Conservation (phyloP, 805 yeast species). For the Nakazawaea siamensis region DNA sequence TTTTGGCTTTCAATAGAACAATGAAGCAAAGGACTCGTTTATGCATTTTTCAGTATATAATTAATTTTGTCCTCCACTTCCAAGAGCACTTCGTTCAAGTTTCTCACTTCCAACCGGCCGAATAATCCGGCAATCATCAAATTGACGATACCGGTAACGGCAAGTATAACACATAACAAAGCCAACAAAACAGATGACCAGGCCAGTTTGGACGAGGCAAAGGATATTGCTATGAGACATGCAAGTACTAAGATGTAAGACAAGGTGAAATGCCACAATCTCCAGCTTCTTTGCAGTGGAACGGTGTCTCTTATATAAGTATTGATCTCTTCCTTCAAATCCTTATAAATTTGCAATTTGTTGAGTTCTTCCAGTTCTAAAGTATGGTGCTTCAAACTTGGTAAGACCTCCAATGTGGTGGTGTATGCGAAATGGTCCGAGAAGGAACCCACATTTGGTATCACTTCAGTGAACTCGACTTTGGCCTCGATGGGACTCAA, state of each 20-base stretch:
- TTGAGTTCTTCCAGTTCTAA: constrained; percentile 8
- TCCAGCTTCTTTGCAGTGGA: constrained; percentile 53
- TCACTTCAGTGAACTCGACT: constrained; percentile 65
- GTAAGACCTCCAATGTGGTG: constrained; percentile 29
- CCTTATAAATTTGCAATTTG: constrained; percentile 32
- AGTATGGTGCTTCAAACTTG: constrained; percentile 7
- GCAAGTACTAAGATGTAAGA: constrained; percentile 48
- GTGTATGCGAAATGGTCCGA: constrained; percentile 91
- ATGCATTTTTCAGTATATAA: no score
- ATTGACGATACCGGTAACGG: constrained; percentile 61
- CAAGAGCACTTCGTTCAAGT: constrained; percentile 61
- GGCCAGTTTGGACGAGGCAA: constrained; percentile 43
- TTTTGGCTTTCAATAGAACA: no score
- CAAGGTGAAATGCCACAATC: constrained; percentile 53
- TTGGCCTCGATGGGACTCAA: constrained; percentile 51
- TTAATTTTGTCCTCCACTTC: constrained; percentile 41
- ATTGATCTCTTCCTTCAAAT: constrained; percentile 37
- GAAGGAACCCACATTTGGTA: constrained; percentile 64
- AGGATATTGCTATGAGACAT: constrained; percentile 45
- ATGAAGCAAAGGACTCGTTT: no score
- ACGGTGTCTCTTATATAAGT: constrained; percentile 42
- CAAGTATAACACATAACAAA: constrained; percentile 43
- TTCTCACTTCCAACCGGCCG: constrained; percentile 74
- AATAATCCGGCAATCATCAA: constrained; percentile 75
- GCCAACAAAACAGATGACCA: constrained; percentile 68